phyloP scores from a whole-genome alignment of 306 rosid genomes.

The Rosa rugosa region DNA sequence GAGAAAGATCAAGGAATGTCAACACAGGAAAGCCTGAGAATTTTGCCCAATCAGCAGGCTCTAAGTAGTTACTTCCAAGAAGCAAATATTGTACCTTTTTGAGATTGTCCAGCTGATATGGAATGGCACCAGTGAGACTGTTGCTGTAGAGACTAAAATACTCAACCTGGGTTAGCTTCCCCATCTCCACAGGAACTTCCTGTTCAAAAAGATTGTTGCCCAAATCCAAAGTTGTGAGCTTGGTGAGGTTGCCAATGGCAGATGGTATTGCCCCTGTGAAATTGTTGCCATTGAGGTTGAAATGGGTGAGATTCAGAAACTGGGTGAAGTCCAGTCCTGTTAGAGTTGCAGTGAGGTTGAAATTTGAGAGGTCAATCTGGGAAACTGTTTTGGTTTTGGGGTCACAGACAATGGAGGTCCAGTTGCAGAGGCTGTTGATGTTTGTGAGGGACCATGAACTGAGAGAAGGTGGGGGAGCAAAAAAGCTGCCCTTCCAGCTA shows the following conservation, averaged over 20 bases:
- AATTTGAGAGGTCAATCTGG: conserved; percentile 42
- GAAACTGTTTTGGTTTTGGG: conserved; percentile 33
- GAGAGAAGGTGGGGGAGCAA: conserved; percentile 33
- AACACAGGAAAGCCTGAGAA: conserved; percentile 50
- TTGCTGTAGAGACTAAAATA: conserved; percentile 46
- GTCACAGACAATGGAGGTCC: conserved; percentile 55
- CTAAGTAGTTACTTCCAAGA: conserved; percentile 52
- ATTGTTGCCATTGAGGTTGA: conserved; percentile 51
- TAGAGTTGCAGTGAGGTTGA: conserved; percentile 46
- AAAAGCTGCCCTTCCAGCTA: conserved; percentile 61
- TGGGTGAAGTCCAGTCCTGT: conserved; percentile 43
- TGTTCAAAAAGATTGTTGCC: conserved; percentile 38
- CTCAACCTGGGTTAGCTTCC: conserved; percentile 47
- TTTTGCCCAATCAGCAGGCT: conserved; percentile 51
- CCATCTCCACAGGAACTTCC: conserved; percentile 47
- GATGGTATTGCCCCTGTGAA: conserved; percentile 62
- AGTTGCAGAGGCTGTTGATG: conserved; percentile 52
- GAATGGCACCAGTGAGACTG: conserved; percentile 44
- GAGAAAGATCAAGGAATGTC: conserved; percentile 42
- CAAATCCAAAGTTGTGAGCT: conserved; percentile 56
- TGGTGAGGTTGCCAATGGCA: conserved; percentile 52
- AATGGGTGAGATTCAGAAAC: conserved; percentile 45
- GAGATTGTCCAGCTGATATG: conserved; percentile 53
- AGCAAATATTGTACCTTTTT: conserved; percentile 60
- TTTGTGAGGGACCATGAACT: conserved; percentile 57